Base-by-base conservation (phyloP, 345 rosid species). In the Litchi chinensis region DNA sequence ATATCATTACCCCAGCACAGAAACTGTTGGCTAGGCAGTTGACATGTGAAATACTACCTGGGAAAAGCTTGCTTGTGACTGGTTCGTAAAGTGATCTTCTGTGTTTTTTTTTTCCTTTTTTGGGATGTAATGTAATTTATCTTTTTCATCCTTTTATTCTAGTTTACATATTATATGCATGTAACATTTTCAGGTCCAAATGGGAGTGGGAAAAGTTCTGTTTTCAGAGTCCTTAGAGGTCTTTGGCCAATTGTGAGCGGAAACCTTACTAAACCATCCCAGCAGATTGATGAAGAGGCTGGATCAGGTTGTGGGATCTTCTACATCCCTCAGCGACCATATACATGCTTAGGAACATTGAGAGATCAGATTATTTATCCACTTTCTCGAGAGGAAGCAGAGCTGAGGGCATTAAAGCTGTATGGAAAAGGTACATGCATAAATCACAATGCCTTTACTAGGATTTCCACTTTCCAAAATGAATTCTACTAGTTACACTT, bases 311-410 rank as follows among this genome's bases (percentile, higher is more conserved):
- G 92, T 72, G 93, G 92, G 65, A 87, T 96, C 69, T 96, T 94
- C 85, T 96, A 91, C 80, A 93, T 96, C 81, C 98, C 99, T 60
- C 99, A 96, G 76, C 85, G 90, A 59, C 98, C 98, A 13, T 96
- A 96, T 81, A 94, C 98, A 65, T 94, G 99, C 85, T 89, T 96
- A 81, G 99, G 99, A 79, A 96, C 98, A 74, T 83, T 96, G 85
- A 89, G 99, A 86, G 99, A 96, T 89, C 99, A 96, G 85, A 93
- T 96, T 71, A 96, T 96, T 86, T 96, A 96, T 83, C 99, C 99
- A 65, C 89, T 96, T 71, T 96, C 99, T 57, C 83, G 74, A 21
- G 92, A 92, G 82, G 98, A 96, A 87, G 99, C 98, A 43, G 88
- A 86, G 82, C 44, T 74, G 73, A 82, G 83, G 80, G 86, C 87